Evolutionary conservation across 75 land plant species (phyloP).

Genomic region (Pinus taeda): DNA sequence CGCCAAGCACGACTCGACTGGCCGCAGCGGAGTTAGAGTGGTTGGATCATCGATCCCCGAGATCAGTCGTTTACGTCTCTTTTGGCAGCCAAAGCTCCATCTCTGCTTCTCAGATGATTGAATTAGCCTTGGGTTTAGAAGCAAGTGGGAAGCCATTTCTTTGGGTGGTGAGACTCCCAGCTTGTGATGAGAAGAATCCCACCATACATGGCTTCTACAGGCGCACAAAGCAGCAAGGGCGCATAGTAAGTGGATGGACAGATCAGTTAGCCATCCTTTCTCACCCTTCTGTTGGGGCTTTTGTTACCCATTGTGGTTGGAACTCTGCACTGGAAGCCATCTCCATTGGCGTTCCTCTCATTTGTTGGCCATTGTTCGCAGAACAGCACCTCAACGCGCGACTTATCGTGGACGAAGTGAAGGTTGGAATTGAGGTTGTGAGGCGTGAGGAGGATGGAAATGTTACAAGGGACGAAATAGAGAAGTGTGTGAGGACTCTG

Average conservation of each 20-base stretch:
- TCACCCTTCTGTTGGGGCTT: constrained; percentile 15
- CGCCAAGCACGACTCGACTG: no score
- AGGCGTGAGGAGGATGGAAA: not conserved
- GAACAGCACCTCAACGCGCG: constrained; percentile 3
- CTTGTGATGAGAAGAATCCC: no score
- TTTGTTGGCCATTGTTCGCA: constrained; percentile 11
- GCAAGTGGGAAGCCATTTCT: not conserved
- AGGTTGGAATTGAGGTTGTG: not conserved
- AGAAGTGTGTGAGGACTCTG: constrained; percentile 34
- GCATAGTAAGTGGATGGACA: not conserved
- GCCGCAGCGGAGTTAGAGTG: not conserved
- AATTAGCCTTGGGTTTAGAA: constrained; percentile 15
- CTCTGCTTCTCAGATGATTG: constrained; percentile 11
- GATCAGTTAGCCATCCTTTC: constrained; percentile 13
- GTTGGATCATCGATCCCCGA: constrained; percentile 13
- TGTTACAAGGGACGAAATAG: constrained; percentile 35
- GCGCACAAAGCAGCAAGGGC: not conserved
- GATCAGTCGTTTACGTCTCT: constrained; percentile 20
- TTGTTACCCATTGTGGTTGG: constrained; percentile 10
- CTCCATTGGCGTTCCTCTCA: constrained; percentile 4
- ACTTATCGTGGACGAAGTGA: constrained; percentile 1
- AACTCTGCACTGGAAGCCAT: constrained; percentile 3
- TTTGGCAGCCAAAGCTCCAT: constrained; percentile 28
- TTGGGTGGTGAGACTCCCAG: not conserved
- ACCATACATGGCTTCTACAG: not conserved